Conservation (phyloP, 1,284 basidiomycete species). For the Veloporphyrellus conicus region DNA sequence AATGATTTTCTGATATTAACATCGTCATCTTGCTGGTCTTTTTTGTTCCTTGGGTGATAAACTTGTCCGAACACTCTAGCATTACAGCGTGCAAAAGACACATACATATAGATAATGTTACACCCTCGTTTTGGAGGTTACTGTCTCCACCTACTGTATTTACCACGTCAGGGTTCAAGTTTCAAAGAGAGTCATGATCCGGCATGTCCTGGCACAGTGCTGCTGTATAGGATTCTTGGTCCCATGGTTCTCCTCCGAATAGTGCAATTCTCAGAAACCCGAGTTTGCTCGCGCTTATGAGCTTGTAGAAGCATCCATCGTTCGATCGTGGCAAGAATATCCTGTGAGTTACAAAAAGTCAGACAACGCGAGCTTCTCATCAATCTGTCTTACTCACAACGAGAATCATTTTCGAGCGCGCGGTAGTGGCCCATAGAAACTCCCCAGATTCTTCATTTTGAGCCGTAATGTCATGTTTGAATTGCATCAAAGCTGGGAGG, state of each 20-base stretch:
- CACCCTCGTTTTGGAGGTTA: no score
- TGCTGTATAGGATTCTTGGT: conserved; percentile 21
- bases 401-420: conserved; percentile 16
- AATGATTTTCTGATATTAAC: background rate
- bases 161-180: no score
- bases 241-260: conserved; percentile 20
- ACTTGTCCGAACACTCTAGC: background rate
- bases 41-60: background rate
- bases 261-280: background rate
- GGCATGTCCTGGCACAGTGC: background rate
- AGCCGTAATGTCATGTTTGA: conserved; percentile 13
- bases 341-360: conserved; percentile 16
- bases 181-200: no score
- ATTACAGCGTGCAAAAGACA: no score
- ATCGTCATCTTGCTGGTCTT: background rate
- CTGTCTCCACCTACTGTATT: no score
- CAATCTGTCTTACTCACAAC: conserved; percentile 15
- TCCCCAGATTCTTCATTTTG: conserved; percentile 12
- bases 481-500: conserved; percentile 13
- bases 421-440: conserved; percentile 21
- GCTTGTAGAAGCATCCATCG: conserved; percentile 22
- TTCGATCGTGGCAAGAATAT: conserved; percentile 27
- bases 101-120: no score
- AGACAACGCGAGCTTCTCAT: background rate
- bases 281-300: conserved; percentile 16